Percentiles rank a stretch among this genome's conserved stretches.
These are phyloP conservation scores for Pseudofabraea citricarpa DNA, from an alignment of 2,329 filamentous ascomycete species.

Conservation along the genomic window DNA sequence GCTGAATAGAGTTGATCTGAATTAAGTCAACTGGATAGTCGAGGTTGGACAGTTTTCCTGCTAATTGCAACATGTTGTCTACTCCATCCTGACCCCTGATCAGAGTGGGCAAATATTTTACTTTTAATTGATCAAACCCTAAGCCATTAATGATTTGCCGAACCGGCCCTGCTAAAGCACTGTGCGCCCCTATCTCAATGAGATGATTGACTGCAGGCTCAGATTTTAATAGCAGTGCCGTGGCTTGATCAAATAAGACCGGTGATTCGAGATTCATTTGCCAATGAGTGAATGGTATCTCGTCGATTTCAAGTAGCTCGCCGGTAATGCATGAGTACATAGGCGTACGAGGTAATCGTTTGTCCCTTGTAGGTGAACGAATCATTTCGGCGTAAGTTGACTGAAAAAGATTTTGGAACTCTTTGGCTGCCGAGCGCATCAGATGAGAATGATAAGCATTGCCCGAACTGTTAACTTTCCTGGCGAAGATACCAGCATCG, in stretches of 20 bases:
- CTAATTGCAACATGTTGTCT: slow-evolving; percentile 3
- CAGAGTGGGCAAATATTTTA: slow-evolving; percentile 7
- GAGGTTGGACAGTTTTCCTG: slow-evolving; percentile 4
- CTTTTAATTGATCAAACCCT: slow-evolving; percentile 2
- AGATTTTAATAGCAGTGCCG: slow-evolving; percentile 2
- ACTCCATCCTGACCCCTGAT: slow-evolving; percentile 4
- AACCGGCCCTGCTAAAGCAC: slow-evolving; percentile 12
- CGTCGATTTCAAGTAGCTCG: background rate
- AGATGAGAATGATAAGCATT: background rate
- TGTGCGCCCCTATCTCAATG: slow-evolving; percentile 17
- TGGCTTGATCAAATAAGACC: background rate
- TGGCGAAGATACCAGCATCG: background rate
- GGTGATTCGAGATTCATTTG: slow-evolving; percentile 2
- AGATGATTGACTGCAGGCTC: slow-evolving; percentile 8
- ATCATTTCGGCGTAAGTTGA: background rate
- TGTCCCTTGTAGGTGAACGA: background rate
- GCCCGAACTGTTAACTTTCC: background rate
- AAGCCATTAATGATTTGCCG: slow-evolving; percentile 3
- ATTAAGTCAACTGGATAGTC: slow-evolving; percentile 5
- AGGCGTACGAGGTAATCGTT: background rate
- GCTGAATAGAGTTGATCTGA: slow-evolving; percentile 4
- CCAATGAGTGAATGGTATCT: slow-evolving; percentile 1
- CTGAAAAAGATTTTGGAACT: background rate
- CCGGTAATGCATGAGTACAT: background rate
- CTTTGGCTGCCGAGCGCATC: background rate